These are phyloP conservation scores for Halenospora varia DNA, from an alignment of 495 filamentous ascomycete genomes.

Conservation along the genomic window DNA sequence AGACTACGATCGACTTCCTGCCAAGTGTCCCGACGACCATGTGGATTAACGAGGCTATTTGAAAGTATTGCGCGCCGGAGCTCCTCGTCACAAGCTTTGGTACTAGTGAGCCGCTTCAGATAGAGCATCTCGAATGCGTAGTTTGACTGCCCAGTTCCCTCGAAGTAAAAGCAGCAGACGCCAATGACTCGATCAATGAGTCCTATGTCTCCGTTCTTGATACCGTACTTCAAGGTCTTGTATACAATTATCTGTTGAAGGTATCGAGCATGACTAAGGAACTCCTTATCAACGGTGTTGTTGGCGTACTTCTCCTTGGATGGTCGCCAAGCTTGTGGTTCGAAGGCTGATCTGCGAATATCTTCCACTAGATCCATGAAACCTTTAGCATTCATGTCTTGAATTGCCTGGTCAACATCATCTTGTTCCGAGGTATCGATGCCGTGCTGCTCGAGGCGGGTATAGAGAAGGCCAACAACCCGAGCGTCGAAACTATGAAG, in stretches of 20 bases:
- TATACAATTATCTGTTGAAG: constrained; percentile 19
- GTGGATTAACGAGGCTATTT: constrained; percentile 16
- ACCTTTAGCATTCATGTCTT: not conserved
- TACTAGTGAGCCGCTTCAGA: constrained; percentile 17
- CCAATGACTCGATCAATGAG: constrained; percentile 12
- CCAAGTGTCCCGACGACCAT: constrained; percentile 1
- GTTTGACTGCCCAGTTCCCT: constrained; percentile 13
- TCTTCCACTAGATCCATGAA: constrained; percentile 8
- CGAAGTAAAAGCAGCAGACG: constrained; percentile 14
- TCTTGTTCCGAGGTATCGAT: not conserved
- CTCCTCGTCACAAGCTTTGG: constrained; percentile 6
- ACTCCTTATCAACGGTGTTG: constrained; percentile 12
- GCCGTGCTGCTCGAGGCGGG: not conserved
- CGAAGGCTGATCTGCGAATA: constrained; percentile 11
- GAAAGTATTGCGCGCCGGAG: constrained; percentile 13
- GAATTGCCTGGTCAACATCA: constrained; percentile 7
- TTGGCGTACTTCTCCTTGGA: constrained; percentile 8
- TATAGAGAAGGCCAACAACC: constrained; percentile 9
- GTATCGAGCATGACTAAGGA: constrained; percentile 11
- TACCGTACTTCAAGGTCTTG: constrained; percentile 15
- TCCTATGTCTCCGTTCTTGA: constrained; percentile 17
- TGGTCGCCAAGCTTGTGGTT: constrained; percentile 9
- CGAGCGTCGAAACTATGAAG: constrained; percentile 11
- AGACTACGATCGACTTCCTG: constrained; percentile 7
- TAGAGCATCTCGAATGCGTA: constrained; percentile 19